Percentiles rank a stretch among this genome's conserved stretches.
These are phyloP conservation scores for Diaporthe vexans DNA, from an alignment of 2,329 filamentous ascomycete species.

Conservation along the genomic window DNA sequence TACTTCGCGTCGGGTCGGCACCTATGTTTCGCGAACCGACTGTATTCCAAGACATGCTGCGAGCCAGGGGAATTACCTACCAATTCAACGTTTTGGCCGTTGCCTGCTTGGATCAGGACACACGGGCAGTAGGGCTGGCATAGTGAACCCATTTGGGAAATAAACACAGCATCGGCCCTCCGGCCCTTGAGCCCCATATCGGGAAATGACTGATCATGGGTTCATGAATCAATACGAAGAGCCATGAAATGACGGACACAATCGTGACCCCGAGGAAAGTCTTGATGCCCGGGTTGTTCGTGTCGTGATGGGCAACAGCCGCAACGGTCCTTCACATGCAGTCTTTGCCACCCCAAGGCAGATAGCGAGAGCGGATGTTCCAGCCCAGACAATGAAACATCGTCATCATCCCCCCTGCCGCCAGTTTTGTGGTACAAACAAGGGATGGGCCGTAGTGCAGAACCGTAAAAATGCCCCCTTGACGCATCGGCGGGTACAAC, in stretches of 20 bases:
- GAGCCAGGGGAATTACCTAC: no score
- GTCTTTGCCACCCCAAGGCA: not conserved
- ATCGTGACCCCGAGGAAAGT: not conserved
- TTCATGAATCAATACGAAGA: not conserved
- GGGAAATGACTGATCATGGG: not conserved
- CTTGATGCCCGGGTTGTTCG: not conserved
- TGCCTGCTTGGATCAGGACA: not conserved
- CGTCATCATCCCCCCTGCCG: not conserved
- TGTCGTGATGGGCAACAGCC: not conserved
- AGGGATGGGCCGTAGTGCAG: not conserved
- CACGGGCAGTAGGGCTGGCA: not conserved
- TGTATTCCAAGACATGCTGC: not conserved
- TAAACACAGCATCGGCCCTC: not conserved
- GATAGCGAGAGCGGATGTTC: not conserved
- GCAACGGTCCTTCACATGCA: not conserved
- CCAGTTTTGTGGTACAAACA: not conserved
- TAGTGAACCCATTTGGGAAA: not conserved
- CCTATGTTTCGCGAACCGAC: not conserved
- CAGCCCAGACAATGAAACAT: not conserved
- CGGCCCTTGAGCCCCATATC: not conserved
- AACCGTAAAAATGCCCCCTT: not conserved
- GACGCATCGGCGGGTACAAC: constrained; percentile 8
- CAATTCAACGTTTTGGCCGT: not conserved
- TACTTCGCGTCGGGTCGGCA: not conserved
- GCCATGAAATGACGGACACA: not conserved